Conservation (phyloP, 2,329 filamentous ascomycete genomes). For the Rhinocladiella similis region DNA sequence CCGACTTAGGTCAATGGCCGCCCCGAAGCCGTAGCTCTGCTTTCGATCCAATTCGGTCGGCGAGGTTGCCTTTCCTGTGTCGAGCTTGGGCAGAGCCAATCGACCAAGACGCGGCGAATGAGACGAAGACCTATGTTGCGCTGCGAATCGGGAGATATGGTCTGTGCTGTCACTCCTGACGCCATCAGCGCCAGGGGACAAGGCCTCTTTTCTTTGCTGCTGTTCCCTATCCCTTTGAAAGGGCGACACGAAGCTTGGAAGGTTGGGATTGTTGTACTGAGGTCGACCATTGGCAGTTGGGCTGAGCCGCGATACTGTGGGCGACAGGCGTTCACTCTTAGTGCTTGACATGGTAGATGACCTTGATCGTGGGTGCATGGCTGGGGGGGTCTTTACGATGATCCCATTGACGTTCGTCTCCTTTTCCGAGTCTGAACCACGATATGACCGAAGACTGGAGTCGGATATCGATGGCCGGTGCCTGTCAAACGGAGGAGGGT, state of each 20-base stretch:
- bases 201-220: slow-evolving; percentile 34
- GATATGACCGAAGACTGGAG: slow-evolving; percentile 47
- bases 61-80: slow-evolving; percentile 40
- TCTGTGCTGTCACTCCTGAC: slow-evolving; percentile 30
- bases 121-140: slow-evolving; percentile 37
- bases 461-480: slow-evolving; percentile 42
- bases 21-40: slow-evolving; percentile 35
- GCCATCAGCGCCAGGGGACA: slow-evolving; percentile 20
- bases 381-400: slow-evolving; percentile 18
- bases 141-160: slow-evolving; percentile 46
- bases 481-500: slow-evolving; percentile 45
- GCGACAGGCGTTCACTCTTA: slow-evolving; percentile 19
- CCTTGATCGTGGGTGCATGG: slow-evolving; percentile 12
- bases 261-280: slow-evolving; percentile 45
- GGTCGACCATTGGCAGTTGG: slow-evolving; percentile 15
- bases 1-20: slow-evolving; percentile 22
- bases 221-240: slow-evolving; percentile 40
- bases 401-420: slow-evolving; percentile 32
- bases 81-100: slow-evolving; percentile 53
- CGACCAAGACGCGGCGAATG: slow-evolving; percentile 46
- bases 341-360: slow-evolving; percentile 26
- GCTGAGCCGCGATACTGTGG: slow-evolving; percentile 6
- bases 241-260: slow-evolving; percentile 55
- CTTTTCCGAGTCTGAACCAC: slow-evolving; percentile 50
- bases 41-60: slow-evolving; percentile 19